Conservation (phyloP, 805 yeast genomes). For the Metschnikowia corniflorae region DNA sequence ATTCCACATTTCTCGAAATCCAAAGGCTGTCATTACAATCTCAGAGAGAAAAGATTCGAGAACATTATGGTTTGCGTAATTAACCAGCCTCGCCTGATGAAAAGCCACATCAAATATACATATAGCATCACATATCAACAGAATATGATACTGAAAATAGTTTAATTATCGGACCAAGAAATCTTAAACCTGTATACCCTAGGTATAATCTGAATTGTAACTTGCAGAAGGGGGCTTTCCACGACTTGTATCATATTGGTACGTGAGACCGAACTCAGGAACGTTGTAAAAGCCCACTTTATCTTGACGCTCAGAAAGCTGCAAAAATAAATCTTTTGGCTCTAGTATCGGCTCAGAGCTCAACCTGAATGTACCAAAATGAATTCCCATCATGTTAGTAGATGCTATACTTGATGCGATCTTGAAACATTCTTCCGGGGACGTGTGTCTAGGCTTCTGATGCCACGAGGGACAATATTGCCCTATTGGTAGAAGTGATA, state of each 20-base stretch:
- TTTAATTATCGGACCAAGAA: too few relatives aligned
- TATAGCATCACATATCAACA: too few relatives aligned
- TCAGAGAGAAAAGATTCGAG: constrained; percentile 17
- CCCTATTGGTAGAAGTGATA: constrained; percentile 87
- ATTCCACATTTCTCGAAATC: constrained; percentile 33
- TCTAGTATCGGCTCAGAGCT: constrained; percentile 87
- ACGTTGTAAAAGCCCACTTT: constrained; percentile 44
- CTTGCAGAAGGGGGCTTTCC: too few relatives aligned
- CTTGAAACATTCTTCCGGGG: constrained; percentile 71
- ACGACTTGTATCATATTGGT: constrained; percentile 43
- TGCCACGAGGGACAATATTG: constrained; percentile 96
- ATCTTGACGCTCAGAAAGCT: constrained; percentile 40
- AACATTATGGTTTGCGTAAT: constrained; percentile 18
- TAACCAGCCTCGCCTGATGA: too few relatives aligned
- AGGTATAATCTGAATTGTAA: too few relatives aligned
- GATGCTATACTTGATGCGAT: constrained; percentile 64
- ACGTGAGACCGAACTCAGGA: constrained; percentile 76
- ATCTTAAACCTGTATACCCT: too few relatives aligned
- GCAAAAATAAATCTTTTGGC: constrained; percentile 61
- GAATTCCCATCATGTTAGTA: constrained; percentile 74
- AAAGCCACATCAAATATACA: too few relatives aligned
- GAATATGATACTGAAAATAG: too few relatives aligned
- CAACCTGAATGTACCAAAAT: constrained; percentile 93
- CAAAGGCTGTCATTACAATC: constrained; percentile 17
- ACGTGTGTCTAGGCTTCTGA: constrained; percentile 81